Evolutionary conservation across 305 asterid genomes (phyloP), one percentile per base, ranked within the genome.

Genomic region (Fraxinus floribunda): DNA sequence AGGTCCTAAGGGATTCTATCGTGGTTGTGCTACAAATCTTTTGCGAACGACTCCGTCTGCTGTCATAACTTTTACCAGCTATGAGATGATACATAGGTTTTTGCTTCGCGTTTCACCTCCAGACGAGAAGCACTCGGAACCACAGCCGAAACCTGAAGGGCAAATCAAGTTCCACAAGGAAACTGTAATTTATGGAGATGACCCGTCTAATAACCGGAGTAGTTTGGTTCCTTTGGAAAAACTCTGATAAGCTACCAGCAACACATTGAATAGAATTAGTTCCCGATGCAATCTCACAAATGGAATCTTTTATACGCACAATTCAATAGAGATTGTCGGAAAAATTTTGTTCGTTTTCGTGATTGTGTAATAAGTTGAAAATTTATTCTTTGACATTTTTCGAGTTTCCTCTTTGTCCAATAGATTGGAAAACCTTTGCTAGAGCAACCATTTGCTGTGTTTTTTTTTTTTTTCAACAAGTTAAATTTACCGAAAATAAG

Each of bases 1-100:
- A 79, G 97, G 99, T 18, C 76, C 88, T 20, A 84, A 88, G 0
- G 99, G 98, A 30, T 94, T 96, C 80, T 96, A 96, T 76, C 95
- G 99, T 0, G 99, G 99, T 26, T 96, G 99, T 84, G 99, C 91
- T 71, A 94, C 98, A 41, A 96, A 96, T 91, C 97, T 96, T 84
- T 70, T 96, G 80, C 84, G 99, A 83, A 96, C 99, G 46, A 96
- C 97, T 49, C 99, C 99, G 15, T 92, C 98, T 76, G 97, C 99
- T 44, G 93, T 93, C 41, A 94, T 96, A 81, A 96, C 99, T 41
- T 96, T 96, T 77, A 94, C 98, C 75, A 91, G 97, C 79, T 96
- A 89, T 18, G 99, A 96, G 88, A 93, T 92, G 97, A 93, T 96
- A 57, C 95, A 90, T 60, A 90, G 94, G 80, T 83, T 92, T 62